Evolutionary conservation across 352 stramenopile genomes (phyloP), one percentile per base, ranked within the genome.

Genomic region (Globisporangium megalacanthum): DNA sequence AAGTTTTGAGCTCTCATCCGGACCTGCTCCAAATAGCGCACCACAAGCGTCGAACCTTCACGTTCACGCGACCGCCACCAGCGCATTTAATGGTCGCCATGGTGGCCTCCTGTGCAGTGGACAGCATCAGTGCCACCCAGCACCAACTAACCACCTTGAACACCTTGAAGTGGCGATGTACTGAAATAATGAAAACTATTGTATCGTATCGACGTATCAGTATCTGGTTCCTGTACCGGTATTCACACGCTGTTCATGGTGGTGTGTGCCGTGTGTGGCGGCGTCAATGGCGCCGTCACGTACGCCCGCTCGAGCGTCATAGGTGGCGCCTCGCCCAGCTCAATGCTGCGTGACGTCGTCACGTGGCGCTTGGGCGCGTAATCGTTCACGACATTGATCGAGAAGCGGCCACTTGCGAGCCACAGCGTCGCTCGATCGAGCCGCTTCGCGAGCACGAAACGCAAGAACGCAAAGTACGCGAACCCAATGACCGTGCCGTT

Each of bases 381-480:
- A 42, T 65, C 58, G 46, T 65, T 60, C 22, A 31, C 45, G 17
- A 65, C 31, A 8, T 7, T 8, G 9, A 65, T 37, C 11, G 42
- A 17, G 13, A 50, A 59, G 47, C 47, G 49, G 25, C 42, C 51
- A 15, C 14, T 33, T 19, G 22, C 25, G 25, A 59, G 48, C 53
- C 53, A 60, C 31, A 55, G 36, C 4, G 45, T 52, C 22, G 29
- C 41, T 44, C 20, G 29, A n/a, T 56, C 25, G 1, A 65, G 47
- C 2, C 44, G 45, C 56, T 66, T 68, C 5, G 49, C 69, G 0
- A 83, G 22, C 4, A 72, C 41, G 22, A 70, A 75, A 31, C 72
- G 76, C 45, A 80, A 44, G 20, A 80, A 39, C 22, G 68, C 61
- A 52, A 86, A 83, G 68, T 80, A 86, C 44, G 74, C 4, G 20